Evolutionary conservation across 2,329 filamentous ascomycete species (phyloP), one percentile per base, ranked within the genome.

Genomic region (Pyricularia sp.): DNA sequence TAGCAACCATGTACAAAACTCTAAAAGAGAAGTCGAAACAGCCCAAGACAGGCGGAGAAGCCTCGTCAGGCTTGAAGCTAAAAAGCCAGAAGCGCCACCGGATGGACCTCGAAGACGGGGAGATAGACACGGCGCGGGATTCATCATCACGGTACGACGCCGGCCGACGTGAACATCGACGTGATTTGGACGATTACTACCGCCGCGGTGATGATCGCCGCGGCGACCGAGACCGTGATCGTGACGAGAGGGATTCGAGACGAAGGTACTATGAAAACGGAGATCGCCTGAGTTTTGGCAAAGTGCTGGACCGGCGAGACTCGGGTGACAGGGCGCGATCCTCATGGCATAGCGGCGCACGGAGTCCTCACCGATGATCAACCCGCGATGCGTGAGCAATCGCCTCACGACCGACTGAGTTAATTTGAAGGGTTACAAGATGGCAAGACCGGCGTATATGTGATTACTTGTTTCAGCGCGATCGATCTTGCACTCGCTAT

Each of bases 121-220:
- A 79, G 71, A 79, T 79, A 66, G 75, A 78, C 31, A 78, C 76
- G 66, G 78, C 79, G 66, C 76, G 77, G 11, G 78, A 79, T 64
- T 74, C 73, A 31, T 74, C 76, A 3, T 74, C 33, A 33, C 74
- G 77, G 4, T 74, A 77, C 9, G 77, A 77, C 42, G 73, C 76
- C 68, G 58, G 67, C 33, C 58, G 67, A 9, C 59, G 67, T 11
- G 66, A 68, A 14, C 66, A 68, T 33, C 66, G 66, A 20, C 67
- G 67, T 25, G 67, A 68, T 26, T 17, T 36, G 31, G 67, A 68
- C 25, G 67, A 68, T 36, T 64, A 55, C 33, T 68, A 68, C 31
- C 74, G 75, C 0, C 73, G 75, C 10, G 59, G 59, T 28, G 74
- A 76, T 2, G 71, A 74, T 9, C 71, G 71, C 17, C 68, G 70